Evolutionary conservation across 1,139 yeast genomes (phyloP).

Genomic region (Hansenula lynferdii): DNA sequence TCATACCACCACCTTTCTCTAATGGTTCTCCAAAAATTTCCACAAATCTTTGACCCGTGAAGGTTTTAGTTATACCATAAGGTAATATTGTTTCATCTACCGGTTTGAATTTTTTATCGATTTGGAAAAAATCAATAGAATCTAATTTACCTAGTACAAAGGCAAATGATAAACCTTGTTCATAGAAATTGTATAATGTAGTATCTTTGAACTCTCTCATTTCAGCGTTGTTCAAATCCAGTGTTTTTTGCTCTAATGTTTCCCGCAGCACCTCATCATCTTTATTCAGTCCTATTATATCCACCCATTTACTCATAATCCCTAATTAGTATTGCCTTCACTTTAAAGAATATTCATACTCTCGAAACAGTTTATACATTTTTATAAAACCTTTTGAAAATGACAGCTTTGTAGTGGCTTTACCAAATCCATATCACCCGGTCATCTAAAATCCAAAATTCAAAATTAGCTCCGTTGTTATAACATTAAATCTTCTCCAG

Average conservation of each 20-base stretch:
- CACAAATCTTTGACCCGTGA: constrained; percentile 20
- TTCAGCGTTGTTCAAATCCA: not conserved
- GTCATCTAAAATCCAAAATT: no score
- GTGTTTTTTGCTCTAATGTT: not conserved
- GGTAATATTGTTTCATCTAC: constrained; percentile 7
- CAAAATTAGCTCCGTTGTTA: no score
- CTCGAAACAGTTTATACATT: not conserved
- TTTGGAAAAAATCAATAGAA: constrained; percentile 24
- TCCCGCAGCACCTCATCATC: not conserved
- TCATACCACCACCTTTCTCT: constrained; percentile 28
- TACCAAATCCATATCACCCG: not conserved
- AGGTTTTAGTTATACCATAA: constrained; percentile 3
- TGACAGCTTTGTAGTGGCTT: not conserved
- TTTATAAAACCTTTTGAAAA: not conserved
- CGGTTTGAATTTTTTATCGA: constrained; percentile 12
- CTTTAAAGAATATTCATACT: not conserved
- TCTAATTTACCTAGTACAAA: constrained; percentile 20
- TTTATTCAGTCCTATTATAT: not conserved
- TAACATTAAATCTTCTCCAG: no score
- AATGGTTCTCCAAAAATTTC: constrained; percentile 25
- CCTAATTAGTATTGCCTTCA: no score
- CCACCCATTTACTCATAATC: not conserved
- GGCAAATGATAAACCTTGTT: constrained; percentile 11
- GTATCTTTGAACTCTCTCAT: constrained; percentile 3
- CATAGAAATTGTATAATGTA: constrained; percentile 8